A percentile compares a stretch with the other conserved stretches of the same genome.
These are phyloP conservation scores for Scheffersomyces cryptocercus DNA, from an alignment of 1,139 yeast genomes.

Conservation along the genomic window DNA sequence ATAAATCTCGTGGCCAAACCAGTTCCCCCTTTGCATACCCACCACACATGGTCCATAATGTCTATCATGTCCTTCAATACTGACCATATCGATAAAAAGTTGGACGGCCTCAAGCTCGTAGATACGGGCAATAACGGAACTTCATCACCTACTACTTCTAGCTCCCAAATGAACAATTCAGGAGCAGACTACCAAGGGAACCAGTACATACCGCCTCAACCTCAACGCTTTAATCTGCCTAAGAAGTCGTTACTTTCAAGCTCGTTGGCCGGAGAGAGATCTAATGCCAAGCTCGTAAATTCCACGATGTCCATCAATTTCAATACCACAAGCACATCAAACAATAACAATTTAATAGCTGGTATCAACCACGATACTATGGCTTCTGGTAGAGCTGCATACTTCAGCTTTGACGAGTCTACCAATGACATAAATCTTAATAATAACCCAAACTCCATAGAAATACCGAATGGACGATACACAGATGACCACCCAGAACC, in stretches of 20 bases:
- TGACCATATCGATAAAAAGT: slow-evolving; percentile 20
- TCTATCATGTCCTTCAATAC: slow-evolving; percentile 8
- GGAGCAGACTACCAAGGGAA: not conserved
- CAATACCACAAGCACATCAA: not conserved
- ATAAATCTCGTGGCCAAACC: too few species aligned
- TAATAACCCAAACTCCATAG: not conserved
- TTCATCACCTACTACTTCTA: not conserved
- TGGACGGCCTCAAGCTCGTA: slow-evolving; percentile 12
- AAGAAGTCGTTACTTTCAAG: slow-evolving; percentile 27
- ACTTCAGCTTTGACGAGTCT: slow-evolving; percentile 8
- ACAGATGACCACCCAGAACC: slow-evolving; percentile 54
- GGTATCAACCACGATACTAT: slow-evolving; percentile 1
- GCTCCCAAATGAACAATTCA: not conserved
- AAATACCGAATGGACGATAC: slow-evolving; percentile 6
- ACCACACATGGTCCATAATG: not conserved
- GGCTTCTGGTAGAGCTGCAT: slow-evolving; percentile 1
- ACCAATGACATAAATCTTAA: not conserved
- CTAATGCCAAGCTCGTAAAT: not conserved
- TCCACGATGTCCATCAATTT: not conserved
- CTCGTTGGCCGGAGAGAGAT: slow-evolving; percentile 24
- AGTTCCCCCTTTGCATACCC: too few species aligned
- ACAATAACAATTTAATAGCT: not conserved
- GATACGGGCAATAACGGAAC: not conserved
- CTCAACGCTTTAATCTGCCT: slow-evolving; percentile 6
- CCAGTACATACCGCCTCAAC: not conserved